These are phyloP conservation scores for Houttuynia cordata DNA, from an alignment of 164 flowering plant species.

Conservation along the genomic window DNA sequence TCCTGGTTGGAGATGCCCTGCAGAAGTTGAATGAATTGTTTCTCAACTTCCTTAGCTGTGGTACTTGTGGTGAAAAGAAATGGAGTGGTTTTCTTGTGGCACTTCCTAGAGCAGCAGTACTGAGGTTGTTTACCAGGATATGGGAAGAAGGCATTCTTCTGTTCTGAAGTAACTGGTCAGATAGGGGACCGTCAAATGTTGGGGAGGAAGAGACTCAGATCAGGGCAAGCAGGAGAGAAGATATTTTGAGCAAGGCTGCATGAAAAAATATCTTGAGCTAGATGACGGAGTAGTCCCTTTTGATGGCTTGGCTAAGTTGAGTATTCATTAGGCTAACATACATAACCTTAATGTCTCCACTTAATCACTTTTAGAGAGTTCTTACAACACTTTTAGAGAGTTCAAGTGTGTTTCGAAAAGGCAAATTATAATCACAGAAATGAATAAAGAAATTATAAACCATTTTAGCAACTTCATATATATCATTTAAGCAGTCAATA, in stretches of 20 bases:
- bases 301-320: no score
- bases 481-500: no score
- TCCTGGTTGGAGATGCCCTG: conserved; percentile 24
- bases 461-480: no score
- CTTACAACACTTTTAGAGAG: no score
- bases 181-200: background rate
- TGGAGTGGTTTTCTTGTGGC: background rate
- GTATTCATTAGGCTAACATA: no score
- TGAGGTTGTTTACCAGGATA: background rate
- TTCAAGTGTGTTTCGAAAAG: no score
- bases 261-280: no score
- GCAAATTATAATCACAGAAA: no score
- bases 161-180: background rate
- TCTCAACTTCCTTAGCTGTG: background rate
- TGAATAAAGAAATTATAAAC: no score
- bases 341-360: no score
- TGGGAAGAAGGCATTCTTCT: background rate
- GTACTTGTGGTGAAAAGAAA: background rate
- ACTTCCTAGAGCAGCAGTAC: background rate
- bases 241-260: background rate
- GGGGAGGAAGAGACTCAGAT: background rate
- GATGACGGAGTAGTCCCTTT: no score
- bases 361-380: no score
- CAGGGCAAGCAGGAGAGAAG: background rate
- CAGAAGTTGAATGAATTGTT: conserved; percentile 4